Base-by-base conservation (phyloP, 768 basidiomycete genomes). In the Lentinula guzmanii region DNA sequence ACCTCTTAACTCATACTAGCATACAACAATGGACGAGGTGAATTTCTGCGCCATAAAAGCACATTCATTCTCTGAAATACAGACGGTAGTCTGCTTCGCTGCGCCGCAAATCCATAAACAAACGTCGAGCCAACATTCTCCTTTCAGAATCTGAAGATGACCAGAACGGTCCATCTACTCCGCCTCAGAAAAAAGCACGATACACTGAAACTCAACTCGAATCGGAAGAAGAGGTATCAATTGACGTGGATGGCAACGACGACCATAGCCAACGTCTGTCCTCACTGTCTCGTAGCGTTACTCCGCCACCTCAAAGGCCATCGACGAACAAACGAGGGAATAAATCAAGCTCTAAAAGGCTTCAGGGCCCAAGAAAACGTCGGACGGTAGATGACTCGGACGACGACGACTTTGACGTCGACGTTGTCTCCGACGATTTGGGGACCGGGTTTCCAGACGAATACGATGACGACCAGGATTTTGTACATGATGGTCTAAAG, bases 381-480 rank as follows among this genome's bases (percentile, higher is more conserved):
- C 46, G 37, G 34, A 7, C 21, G 24, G 28, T 4, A n/a, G 69
- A 64, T 35, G 68, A 72, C 3, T 54, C 51, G 35, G 65, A 64
- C 10, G 64, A 52, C 10, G 64, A 52, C 13, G 58, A 65, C 0
- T 63, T 63, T 60, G 63, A 51, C 4, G 37, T 52, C 28, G 56
- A 62, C 43, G 52, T 33, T 31, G 13, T 53, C n/a, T 60, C 58
- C 39, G 64, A 58, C 50, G 63, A 63, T 33, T 33, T 65, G 24
- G 53, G 43, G 57, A 3, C 68, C 37, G 61, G 37, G 55, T 68
- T 62, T 67, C 71, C 67, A 69, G 74, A 75, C 64, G 66, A 67
- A 34, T 66, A 72, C 5, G 72, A 71, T 41, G 68, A 64, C 55
- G 69, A 74, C 56, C 70, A 70, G 24, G 63, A 71, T 31, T 67